A percentile compares a stretch with the other conserved stretches of the same genome.
Conservation (phyloP, 2,329 filamentous ascomycete species). For the Hypoxylon sp. region DNA sequence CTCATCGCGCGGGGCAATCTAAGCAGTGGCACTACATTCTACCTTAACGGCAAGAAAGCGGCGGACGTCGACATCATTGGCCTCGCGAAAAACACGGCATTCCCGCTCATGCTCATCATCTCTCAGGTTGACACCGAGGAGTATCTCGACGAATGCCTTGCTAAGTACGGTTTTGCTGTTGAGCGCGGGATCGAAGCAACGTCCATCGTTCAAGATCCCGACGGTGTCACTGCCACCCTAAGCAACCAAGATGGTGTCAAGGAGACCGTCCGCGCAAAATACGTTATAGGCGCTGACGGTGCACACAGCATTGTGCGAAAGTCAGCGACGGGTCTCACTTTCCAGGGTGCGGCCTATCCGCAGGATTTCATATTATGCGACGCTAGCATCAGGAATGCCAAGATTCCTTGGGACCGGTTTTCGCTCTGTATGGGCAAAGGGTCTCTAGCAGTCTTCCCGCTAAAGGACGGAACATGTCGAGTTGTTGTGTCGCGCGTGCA, state of each 20-base stretch:
- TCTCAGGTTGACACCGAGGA: conserved; percentile 49
- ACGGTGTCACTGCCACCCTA: conserved; percentile 46
- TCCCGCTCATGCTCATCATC: conserved; percentile 43
- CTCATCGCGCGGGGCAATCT: conserved; percentile 57
- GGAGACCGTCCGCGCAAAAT: conserved; percentile 51
- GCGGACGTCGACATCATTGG: conserved; percentile 54
- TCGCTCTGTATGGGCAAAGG: conserved; percentile 53
- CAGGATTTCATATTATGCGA: conserved; percentile 64
- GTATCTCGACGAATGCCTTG: conserved; percentile 41
- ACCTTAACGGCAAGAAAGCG: conserved; percentile 54
- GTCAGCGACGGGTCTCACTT: conserved; percentile 55
- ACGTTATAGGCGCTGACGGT: conserved; percentile 63
- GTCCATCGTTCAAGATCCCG: conserved; percentile 34
- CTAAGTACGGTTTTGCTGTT: conserved; percentile 34
- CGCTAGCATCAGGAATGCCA: conserved; percentile 51
- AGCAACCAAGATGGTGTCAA: conserved; percentile 28
- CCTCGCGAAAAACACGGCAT: conserved; percentile 48
- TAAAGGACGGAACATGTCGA: conserved; percentile 49
- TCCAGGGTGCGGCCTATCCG: conserved; percentile 60
- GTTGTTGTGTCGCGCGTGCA: conserved; percentile 47
- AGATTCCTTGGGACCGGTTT: conserved; percentile 44
- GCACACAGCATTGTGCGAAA: conserved; percentile 60
- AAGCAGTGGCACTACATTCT: conserved; percentile 58
- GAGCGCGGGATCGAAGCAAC: conserved; percentile 45
- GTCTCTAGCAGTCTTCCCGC: conserved; percentile 56